Conservation (phyloP, 2,329 filamentous ascomycete genomes). For the Arthrobotrys pseudoclavata region DNA sequence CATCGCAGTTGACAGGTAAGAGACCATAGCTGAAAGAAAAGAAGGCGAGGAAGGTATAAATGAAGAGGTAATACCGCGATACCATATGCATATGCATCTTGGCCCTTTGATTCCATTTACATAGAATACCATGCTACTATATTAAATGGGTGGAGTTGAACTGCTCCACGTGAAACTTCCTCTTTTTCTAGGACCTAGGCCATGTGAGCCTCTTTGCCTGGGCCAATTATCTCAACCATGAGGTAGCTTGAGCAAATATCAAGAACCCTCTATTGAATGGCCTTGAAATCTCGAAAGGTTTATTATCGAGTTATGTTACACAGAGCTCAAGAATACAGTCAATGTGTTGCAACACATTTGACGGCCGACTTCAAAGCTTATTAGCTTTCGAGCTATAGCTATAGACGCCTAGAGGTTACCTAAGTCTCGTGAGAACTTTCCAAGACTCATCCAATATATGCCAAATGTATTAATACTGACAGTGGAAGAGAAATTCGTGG, state of each 20-base stretch:
- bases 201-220: background rate
- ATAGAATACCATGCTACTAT: no score
- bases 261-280: background rate
- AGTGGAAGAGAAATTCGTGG: no score
- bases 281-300: background rate
- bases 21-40: constrained; percentile 4
- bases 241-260: constrained; percentile 9
- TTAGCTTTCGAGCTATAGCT: no score
- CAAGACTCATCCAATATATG: no score
- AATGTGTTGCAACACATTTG: background rate
- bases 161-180: no score
- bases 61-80: background rate
- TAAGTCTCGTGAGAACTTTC: no score
- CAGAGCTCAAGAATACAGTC: background rate
- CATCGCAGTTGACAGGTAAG: constrained; percentile 1
- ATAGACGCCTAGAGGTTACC: no score
- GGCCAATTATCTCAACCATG: constrained; percentile 8
- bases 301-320: background rate
- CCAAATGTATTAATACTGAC: no score
- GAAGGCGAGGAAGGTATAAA: background rate
- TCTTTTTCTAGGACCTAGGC: background rate
- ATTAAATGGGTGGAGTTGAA: no score
- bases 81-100: background rate
- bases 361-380: background rate
- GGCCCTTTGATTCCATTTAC: background rate